Base-by-base conservation (phyloP, 306 rosid genomes). In the Betula pendula region DNA sequence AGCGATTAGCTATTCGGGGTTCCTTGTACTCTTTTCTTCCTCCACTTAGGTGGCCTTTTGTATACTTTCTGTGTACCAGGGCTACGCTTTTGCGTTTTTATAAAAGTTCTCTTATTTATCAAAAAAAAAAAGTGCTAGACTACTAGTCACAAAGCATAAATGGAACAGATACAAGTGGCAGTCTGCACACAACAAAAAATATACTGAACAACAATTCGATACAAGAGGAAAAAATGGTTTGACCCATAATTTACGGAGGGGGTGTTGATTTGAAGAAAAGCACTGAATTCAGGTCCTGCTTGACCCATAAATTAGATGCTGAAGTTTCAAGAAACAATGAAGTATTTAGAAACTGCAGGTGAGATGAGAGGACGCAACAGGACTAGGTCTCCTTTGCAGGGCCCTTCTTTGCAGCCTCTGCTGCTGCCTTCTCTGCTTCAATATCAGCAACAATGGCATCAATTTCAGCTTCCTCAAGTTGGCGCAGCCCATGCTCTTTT, bases 401-500 rank as follows among this genome's bases (percentile, higher is more conserved):
- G 33, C 66, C 89, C 77, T 88, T 88, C 91, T 88, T 88, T 17
- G 89, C 89, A 56, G 91, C 91, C 82, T 88, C 91, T 2, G 87
- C 89, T 7, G 89, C 91, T 3, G 89, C 91, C 79, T 88, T 88
- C 84, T 88, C 91, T 2, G 85, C 84, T 72, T 88, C 91, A 13
- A 88, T 88, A 60, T 85, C 89, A 10, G 89, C 86, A 45, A 88
- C 91, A 31, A 88, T 73, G 20, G 82, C 89, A 47, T 88, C 89
- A 11, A 88, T 88, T 73, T 88, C 91, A 70, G 89, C 84, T 76
- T 88, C 91, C 78, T 88, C 89, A 62, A 88, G 87, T 75, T 88
- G 91, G 45, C 66, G 75, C 53, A 88, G 73, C 40, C 89, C 88
- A n/a, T 83, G 77, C 68, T 88, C 91, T 73, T 69, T 85, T 11